Evolutionary conservation across 345 rosid species (phyloP), one percentile per base, ranked within the genome.

Genomic region (Streptanthus diversifolius): DNA sequence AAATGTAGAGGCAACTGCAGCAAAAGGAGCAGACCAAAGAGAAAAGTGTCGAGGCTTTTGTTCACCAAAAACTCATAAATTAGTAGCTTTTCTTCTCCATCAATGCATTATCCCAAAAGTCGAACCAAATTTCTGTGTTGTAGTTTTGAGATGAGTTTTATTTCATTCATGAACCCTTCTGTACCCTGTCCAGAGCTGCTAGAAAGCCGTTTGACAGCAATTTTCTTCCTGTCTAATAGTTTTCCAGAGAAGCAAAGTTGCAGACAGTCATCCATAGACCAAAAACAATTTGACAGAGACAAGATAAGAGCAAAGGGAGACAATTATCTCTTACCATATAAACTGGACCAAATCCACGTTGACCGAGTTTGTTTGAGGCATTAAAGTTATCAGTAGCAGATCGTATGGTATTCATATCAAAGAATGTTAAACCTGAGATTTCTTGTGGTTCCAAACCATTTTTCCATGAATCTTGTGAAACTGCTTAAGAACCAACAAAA

Each of bases 121-220:
- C 70, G 82, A 0, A 84, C 87, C 37, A 88, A 86, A 65, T 90
- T 88, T 36, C 79, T 77, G 55, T 90, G 93, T 36, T 86, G 90
- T n/a, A 88, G 90, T 58, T 81, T 86, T 66, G 84, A 71, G 8
- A 80, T 76, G 13, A 80, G 67, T 10, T 27, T 32, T 61, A 72
- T 17, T 58, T 80, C 83, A 43, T 72, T 85, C 79, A 56, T 80
- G 69, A 85, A 81, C 63, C 83, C 86, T 8, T 75, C 49, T 11
- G 5, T 54, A 5, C 89, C 85, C 37, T 83, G 85, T 5, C 77
- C 82, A 0, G 82, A 83, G 75, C 73, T 25, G 55, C 73, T 75
- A 6, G 89, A 81, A 14, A 85, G 66, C 3, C 86, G 81, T 66
- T 81, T 83, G 15, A 85, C 77, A 0, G 85, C 85, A 29, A 83